Base-by-base conservation (phyloP, 768 basidiomycete species). In the Panaeolus papilionaceus region DNA sequence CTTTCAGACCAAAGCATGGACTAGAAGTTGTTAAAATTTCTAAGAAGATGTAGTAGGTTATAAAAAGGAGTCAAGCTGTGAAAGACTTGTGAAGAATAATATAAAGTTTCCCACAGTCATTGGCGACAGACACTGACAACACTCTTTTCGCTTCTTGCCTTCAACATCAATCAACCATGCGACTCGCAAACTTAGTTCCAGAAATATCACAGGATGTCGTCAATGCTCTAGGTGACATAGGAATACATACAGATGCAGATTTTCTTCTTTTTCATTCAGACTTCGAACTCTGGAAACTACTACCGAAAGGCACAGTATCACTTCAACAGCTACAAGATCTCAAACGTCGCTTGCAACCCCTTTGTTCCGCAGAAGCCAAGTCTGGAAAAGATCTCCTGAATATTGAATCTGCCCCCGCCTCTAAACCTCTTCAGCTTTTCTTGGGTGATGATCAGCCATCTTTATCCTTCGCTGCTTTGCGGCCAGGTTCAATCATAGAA, bases 181-280 rank as follows among this genome's bases (percentile, higher is more conserved):
- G 83, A 23, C 79, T 86, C 40, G 72, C 77, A 40, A 71, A 78
- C 62, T 71, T 79, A 45, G 72, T 81, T 38, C 78, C 83, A 23
- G 67, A 73, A 23, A 73, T 90, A 42, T 79, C 87, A 42, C 67
- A 73, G 14, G 75, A 82, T 20, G 70, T 90, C 28, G 80, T 88
- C n/a, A 70, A 78, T 38, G 74, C 75, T 42, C 80, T 92, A 33
- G 84, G 86, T 66, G 68, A 73, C 26, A 78, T 78, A 70, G 86
- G 84, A 11, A 85, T 91, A 61, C 82, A 76, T 70, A 89, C 89
- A 5, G 89, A 88, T 62, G 70, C 78, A 5, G 89, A 92, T 69
- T 78, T 92, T 38, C 72, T 92, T 4, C 88, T 89, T 69, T 81
- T 79, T 33, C 77, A 78, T 9, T 77, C 85, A 38, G 72, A 82